These are phyloP conservation scores for Petunia axillaris DNA, from an alignment of 257 asterid species.

Conservation along the genomic window DNA sequence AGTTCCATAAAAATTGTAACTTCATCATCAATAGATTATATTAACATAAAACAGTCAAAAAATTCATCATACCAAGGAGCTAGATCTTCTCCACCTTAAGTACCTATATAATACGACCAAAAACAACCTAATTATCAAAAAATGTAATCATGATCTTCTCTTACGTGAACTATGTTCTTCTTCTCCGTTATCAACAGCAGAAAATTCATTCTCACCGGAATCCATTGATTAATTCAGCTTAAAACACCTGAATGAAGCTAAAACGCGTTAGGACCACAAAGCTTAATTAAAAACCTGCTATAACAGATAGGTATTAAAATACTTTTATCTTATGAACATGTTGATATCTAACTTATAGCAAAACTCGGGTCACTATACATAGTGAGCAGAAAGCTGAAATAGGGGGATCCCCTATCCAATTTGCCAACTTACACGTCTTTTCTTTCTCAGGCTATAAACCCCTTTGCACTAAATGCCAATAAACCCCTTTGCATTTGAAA, in stretches of 20 bases:
- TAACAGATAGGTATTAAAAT: neutral
- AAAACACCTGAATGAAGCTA: conserved; percentile 15
- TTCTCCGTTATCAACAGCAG: neutral
- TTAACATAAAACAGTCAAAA: neutral
- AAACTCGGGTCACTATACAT: too few relatives aligned
- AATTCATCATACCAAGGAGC: neutral
- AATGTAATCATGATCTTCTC: conserved; percentile 8
- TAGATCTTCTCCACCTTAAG: neutral
- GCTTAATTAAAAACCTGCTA: neutral
- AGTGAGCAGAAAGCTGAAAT: too few relatives aligned
- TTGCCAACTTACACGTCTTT: too few relatives aligned
- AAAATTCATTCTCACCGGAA: conserved; percentile 12
- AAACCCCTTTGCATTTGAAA: too few relatives aligned
- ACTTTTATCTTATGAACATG: too few relatives aligned
- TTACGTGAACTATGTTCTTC: neutral
- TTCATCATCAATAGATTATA: neutral
- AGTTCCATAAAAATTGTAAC: neutral
- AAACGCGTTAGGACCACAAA: neutral
- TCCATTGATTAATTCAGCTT: conserved; percentile 4
- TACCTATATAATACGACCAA: neutral
- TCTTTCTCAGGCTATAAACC: too few relatives aligned
- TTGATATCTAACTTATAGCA: too few relatives aligned
- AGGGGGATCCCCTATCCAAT: too few relatives aligned
- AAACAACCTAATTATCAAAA: neutral
- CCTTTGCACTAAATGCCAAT: too few relatives aligned